Percentiles rank a stretch among this genome's conserved stretches.
Evolutionary conservation across 2,329 filamentous ascomycete species (phyloP).

Genomic region (Fusarium sp.): DNA sequence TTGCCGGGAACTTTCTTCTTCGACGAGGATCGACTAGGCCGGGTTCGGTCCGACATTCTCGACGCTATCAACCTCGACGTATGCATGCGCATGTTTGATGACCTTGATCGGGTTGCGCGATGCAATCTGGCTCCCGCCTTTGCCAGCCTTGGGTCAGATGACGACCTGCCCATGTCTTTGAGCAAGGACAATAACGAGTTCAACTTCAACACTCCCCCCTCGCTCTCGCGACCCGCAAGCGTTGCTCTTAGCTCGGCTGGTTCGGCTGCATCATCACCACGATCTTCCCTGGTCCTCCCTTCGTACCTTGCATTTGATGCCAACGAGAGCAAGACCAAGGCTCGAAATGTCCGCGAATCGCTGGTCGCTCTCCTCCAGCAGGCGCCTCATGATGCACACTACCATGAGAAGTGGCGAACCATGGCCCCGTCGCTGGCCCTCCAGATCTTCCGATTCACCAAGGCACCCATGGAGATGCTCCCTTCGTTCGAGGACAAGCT

Average conservation of each 20-base stretch:
- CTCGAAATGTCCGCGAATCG: conserved; percentile 63
- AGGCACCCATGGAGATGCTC: conserved; percentile 62
- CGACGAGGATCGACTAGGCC: conserved; percentile 72
- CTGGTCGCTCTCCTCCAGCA: conserved; percentile 68
- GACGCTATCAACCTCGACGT: conserved; percentile 74
- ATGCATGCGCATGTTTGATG: conserved; percentile 71
- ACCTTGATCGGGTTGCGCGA: conserved; percentile 61
- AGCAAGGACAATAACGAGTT: conserved; percentile 55
- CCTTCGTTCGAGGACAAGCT: conserved; percentile 64
- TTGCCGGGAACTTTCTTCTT: conserved; percentile 73
- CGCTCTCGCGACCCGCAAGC: conserved; percentile 63
- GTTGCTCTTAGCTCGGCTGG: conserved; percentile 62
- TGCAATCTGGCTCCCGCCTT: conserved; percentile 46
- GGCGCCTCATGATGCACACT: conserved; percentile 56
- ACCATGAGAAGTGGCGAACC: conserved; percentile 63
- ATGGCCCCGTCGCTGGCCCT: conserved; percentile 67
- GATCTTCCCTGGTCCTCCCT: conserved; percentile 58
- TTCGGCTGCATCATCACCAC: conserved; percentile 65
- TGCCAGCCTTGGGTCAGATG: conserved; percentile 38
- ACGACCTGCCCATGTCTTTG: conserved; percentile 40
- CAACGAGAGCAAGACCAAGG: conserved; percentile 57
- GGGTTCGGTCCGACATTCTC: conserved; percentile 70
- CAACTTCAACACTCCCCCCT: conserved; percentile 61
- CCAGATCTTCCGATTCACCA: conserved; percentile 69
- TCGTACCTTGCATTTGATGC: conserved; percentile 53